Evolutionary conservation across 2,329 filamentous ascomycete species (phyloP), one percentile per base, ranked within the genome.

Genomic region (Diaporthe ampelina): DNA sequence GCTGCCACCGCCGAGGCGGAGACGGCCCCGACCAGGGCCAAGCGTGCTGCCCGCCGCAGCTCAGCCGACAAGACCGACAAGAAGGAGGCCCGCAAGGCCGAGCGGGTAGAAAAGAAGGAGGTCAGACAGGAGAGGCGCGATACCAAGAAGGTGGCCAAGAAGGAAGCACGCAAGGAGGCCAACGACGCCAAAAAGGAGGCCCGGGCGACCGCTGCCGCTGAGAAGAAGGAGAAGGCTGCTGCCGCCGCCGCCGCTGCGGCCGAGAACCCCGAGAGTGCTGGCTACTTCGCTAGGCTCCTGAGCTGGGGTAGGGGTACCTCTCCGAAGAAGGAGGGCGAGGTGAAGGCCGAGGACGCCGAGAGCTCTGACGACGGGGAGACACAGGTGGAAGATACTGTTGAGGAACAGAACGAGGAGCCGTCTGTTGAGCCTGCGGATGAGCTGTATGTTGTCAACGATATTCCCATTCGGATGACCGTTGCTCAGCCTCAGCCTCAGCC

Each of bases 391-490:
- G 61, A 67, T 10, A 2, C 26, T 29, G 19, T 45, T 4, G 61
- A 67, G 13, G 61, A 7, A 8, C 45, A 37, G 61, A n/a, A 11
- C 5, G 43, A 35, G 29, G 43, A 50, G 43, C 19, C 43, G 0
- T 50, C 43, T 50, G 61, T 67, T 37, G 61, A 67, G 61, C 61
- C 61, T 37, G 61, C 45, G 43, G 61, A 67, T 26, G 61, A 67
- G 61, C 45, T 67, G 5, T 67, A 67, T 37, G 61, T 50, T 35
- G 61, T 67, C 43, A 50, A 67, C 45, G 61, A 67, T 11, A 11
- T 50, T 29, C 61, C 61, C 29, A 50, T 67, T 21, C 5, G 26
- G 61, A 48, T 65, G 61, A 50, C 61, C 10, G 61, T 50, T 43
- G 61, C 61, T 11, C 61, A 65, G 40, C 61, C 61, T 24, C 43